These are phyloP conservation scores for Termitomyces sp. DNA, from an alignment of 768 basidiomycete species.

Conservation along the genomic window DNA sequence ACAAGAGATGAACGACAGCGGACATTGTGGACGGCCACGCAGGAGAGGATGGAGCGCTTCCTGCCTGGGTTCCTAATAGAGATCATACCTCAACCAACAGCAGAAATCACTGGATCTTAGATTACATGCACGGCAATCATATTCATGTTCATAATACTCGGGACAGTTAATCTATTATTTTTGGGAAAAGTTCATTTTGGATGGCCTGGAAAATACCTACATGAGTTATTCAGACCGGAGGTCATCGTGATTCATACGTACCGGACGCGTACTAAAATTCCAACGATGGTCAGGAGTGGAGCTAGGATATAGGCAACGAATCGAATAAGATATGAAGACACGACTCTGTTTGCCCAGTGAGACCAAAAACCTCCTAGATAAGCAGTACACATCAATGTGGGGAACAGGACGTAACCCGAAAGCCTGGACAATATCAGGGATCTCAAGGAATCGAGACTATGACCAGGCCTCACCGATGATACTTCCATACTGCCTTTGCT, in stretches of 20 bases:
- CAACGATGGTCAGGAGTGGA: slow-evolving; percentile 40
- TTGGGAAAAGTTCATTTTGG: slow-evolving; percentile 61
- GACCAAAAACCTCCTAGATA: slow-evolving; percentile 73
- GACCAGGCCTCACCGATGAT: slow-evolving; percentile 53
- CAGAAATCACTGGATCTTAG: slow-evolving; percentile 2
- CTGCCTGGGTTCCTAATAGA: slow-evolving; percentile 84
- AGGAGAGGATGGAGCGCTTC: slow-evolving; percentile 85
- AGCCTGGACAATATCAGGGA: slow-evolving; percentile 31
- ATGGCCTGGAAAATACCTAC: slow-evolving; percentile 31
- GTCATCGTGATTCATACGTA: slow-evolving; percentile 20
- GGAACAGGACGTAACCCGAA: slow-evolving; percentile 70
- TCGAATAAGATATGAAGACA: slow-evolving; percentile 31
- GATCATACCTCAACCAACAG: slow-evolving; percentile 42
- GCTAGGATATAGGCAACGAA: slow-evolving; percentile 51
- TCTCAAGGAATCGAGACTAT: background rate
- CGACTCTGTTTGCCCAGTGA: slow-evolving; percentile 42
- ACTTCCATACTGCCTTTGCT: slow-evolving; percentile 79
- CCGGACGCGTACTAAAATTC: slow-evolving; percentile 49
- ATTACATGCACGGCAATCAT: background rate
- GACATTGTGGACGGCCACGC: slow-evolving; percentile 80
- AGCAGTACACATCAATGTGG: slow-evolving; percentile 53
- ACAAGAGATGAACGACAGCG: slow-evolving; percentile 53
- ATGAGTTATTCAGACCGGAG: background rate
- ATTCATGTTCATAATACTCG: background rate
- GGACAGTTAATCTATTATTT: background rate